Evolutionary conservation across 2,329 filamentous ascomycete species (phyloP).

Genomic region (Alternaria conjuncta): DNA sequence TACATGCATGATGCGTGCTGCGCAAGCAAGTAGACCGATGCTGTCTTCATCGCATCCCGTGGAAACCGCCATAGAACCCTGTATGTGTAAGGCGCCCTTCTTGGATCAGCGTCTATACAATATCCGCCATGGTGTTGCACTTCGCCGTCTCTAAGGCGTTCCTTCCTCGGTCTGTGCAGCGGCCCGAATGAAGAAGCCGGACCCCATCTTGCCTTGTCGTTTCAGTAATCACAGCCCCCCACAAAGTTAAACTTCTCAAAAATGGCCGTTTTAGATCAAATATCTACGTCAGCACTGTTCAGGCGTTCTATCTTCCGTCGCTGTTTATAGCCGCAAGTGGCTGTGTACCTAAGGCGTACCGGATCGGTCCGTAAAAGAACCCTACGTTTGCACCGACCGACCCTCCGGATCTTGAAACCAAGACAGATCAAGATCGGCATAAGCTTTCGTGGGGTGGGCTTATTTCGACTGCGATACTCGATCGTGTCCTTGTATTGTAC

Average conservation of each 20-base stretch:
- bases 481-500: fast-evolving
- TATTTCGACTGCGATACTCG: background rate
- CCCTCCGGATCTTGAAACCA: background rate
- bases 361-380: background rate
- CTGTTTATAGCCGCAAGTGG: background rate
- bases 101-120: background rate
- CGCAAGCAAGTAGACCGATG: background rate
- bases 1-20: background rate
- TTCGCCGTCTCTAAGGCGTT: background rate
- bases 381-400: background rate
- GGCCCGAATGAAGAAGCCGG: background rate
- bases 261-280: background rate
- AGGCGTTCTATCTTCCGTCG: too few relatives aligned
- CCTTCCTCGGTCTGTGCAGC: background rate
- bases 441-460: background rate
- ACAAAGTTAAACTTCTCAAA: too few relatives aligned
- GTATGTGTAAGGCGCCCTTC: background rate
- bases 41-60: background rate
- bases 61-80: background rate
- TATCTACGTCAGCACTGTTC: background rate
- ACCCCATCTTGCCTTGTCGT: background rate
- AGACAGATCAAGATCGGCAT: background rate
- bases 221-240: background rate
- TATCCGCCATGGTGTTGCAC: background rate
- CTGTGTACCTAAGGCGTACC: background rate